Percentiles rank a stretch among this genome's conserved stretches.
Conservation (phyloP, 345 rosid genomes). For the Eucalyptus regnans region DNA sequence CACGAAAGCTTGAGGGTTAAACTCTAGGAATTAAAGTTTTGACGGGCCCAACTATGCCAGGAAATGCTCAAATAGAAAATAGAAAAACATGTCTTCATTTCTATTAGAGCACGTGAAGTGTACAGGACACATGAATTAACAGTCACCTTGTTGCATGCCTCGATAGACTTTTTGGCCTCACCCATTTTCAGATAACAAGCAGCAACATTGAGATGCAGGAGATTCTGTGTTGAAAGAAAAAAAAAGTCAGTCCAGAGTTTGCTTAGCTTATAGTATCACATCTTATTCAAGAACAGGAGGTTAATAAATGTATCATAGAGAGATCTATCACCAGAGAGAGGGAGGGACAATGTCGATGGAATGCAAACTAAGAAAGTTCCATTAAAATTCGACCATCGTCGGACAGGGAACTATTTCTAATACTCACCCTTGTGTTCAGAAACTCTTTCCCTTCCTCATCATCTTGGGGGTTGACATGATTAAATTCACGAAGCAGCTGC, state of each 20-base stretch:
- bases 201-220: slow-evolving; percentile 78
- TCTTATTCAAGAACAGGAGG: background rate
- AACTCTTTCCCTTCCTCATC: slow-evolving; percentile 91
- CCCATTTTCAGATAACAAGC: slow-evolving; percentile 86
- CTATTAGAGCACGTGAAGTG: background rate
- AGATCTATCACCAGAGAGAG: background rate
- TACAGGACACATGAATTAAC: background rate
- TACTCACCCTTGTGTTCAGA: slow-evolving; percentile 57
- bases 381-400: background rate
- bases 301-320: background rate
- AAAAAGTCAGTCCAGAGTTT: background rate
- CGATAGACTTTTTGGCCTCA: slow-evolving; percentile 76
- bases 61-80: background rate
- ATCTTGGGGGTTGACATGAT: slow-evolving; percentile 96
- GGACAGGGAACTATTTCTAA: background rate
- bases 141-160: slow-evolving; percentile 79
- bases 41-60: background rate
- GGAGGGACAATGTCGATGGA: background rate
- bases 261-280: background rate
- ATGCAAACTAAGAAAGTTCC: background rate
- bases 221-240: slow-evolving; percentile 34
- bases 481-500: slow-evolving; percentile 92
- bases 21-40: background rate
- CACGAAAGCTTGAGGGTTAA: background rate
- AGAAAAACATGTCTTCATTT: background rate